Percentiles rank a stretch among this genome's conserved stretches.
phyloP scores from a whole-genome alignment of 306 rosid species.

The Alnus glutinosa region DNA sequence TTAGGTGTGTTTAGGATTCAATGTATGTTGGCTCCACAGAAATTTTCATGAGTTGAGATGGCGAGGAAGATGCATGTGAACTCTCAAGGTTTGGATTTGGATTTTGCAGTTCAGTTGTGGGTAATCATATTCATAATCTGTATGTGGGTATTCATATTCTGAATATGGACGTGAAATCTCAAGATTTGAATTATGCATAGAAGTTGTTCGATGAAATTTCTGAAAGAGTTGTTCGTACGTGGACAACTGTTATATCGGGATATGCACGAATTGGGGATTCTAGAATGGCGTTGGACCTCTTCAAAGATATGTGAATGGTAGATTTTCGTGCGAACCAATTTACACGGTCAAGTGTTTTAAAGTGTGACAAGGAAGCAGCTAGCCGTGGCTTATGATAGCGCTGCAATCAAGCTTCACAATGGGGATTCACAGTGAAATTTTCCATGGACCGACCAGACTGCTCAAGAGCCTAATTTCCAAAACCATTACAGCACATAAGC shows the following conservation, averaged over 20 bases:
- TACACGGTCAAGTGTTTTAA: constrained; percentile 63
- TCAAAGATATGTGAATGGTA: constrained; percentile 25
- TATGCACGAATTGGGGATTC: constrained; percentile 45
- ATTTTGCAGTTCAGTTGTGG: too few relatives aligned
- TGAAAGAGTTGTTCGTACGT: constrained; percentile 50
- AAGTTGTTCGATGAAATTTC: constrained; percentile 74
- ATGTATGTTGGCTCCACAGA: too few relatives aligned
- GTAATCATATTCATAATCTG: neutral
- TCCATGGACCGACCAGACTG: too few relatives aligned
- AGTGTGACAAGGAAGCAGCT: constrained; percentile 20
- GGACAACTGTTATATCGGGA: constrained; percentile 40
- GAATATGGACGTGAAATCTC: constrained; percentile 42
- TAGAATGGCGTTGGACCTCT: constrained; percentile 45
- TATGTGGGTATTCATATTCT: constrained; percentile 48
- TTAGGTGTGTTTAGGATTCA: too few relatives aligned
- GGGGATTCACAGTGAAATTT: too few relatives aligned
- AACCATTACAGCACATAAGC: too few relatives aligned
- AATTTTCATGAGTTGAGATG: too few relatives aligned
- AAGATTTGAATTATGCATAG: constrained; percentile 41
- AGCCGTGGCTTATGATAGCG: too few relatives aligned
- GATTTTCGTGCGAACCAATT: constrained; percentile 58
- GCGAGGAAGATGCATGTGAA: too few relatives aligned
- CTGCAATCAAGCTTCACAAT: too few relatives aligned
- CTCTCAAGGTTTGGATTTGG: too few relatives aligned
- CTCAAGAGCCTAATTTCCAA: too few relatives aligned